These are phyloP conservation scores for Aspergillus hiratsukae DNA, from an alignment of 2,329 filamentous ascomycete species.

Conservation along the genomic window DNA sequence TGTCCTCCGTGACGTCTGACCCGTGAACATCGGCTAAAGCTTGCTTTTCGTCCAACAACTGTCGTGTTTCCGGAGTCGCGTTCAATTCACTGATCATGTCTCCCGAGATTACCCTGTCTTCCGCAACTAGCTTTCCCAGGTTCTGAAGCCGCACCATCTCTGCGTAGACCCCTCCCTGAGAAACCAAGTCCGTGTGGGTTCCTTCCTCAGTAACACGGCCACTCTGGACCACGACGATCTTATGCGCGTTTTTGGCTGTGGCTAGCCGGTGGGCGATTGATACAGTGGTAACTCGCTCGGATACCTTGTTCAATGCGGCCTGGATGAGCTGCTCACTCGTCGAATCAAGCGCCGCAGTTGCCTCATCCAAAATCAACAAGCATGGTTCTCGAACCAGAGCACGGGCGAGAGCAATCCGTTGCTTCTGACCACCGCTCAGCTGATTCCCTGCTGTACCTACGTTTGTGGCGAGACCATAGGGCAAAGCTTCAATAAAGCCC, in stretches of 20 bases:
- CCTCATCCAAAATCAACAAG: conserved; percentile 53
- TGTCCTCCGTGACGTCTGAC: conserved; percentile 18
- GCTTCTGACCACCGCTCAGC: conserved; percentile 68
- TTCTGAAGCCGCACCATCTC: conserved; percentile 48
- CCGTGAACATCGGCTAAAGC: conserved; percentile 11
- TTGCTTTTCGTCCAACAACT: conserved; percentile 17
- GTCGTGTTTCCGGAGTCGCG: conserved; percentile 4
- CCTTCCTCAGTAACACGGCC: conserved; percentile 33
- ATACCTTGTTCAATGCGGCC: conserved; percentile 26
- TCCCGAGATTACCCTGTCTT: conserved; percentile 9
- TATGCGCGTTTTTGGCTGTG: conserved; percentile 34
- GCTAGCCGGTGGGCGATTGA: conserved; percentile 36
- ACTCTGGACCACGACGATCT: conserved; percentile 34
- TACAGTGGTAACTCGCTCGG: conserved; percentile 28
- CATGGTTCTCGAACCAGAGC: conserved; percentile 81
- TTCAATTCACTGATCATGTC: conserved; percentile 16
- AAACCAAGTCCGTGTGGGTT: conserved; percentile 28
- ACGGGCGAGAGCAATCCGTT: conserved; percentile 83
- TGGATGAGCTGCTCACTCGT: conserved; percentile 33
- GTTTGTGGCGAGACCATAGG: conserved; percentile 32
- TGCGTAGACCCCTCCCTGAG: conserved; percentile 41
- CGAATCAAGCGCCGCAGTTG: conserved; percentile 35
- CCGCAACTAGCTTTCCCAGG: conserved; percentile 20
- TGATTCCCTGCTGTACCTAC: conserved; percentile 24
- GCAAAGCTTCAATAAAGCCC: conserved; percentile 24